Conservation (phyloP, 2,329 filamentous ascomycete genomes). For the Clonostachys sp. region DNA sequence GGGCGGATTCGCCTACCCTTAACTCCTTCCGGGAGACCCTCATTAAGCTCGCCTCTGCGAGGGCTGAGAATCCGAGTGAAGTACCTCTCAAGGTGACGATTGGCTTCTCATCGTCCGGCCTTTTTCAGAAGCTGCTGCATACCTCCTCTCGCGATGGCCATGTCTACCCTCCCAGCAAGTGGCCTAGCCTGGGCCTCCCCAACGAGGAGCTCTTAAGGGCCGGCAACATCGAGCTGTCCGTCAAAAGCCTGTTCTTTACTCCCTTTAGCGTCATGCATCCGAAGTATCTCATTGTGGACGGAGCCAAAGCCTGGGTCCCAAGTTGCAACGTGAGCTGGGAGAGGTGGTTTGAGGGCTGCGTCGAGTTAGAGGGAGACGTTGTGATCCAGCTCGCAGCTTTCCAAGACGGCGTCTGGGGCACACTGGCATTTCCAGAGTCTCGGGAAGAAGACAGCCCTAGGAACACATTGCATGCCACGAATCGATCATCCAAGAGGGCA, state of each 20-base stretch:
- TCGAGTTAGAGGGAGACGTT: slow-evolving; percentile 60
- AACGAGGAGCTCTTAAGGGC: slow-evolving; percentile 41
- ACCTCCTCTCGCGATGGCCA: slow-evolving; percentile 59
- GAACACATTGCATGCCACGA: background rate
- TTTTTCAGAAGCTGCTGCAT: slow-evolving; percentile 73
- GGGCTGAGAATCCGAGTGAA: slow-evolving; percentile 12
- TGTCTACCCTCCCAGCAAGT: slow-evolving; percentile 53
- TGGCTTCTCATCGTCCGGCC: slow-evolving; percentile 69
- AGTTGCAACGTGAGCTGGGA: slow-evolving; percentile 87
- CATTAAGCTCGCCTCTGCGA: slow-evolving; percentile 47
- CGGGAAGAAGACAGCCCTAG: background rate
- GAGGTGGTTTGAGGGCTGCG: slow-evolving; percentile 77
- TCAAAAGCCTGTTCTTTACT: slow-evolving; percentile 75
- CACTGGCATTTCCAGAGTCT: background rate
- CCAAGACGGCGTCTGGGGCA: slow-evolving; percentile 64
- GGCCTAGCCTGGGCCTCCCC: slow-evolving; percentile 64
- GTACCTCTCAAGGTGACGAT: slow-evolving; percentile 57
- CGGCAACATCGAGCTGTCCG: slow-evolving; percentile 59
- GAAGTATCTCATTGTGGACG: slow-evolving; percentile 75
- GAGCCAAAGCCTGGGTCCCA: slow-evolving; percentile 61
- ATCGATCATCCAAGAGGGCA: slow-evolving; percentile 1
- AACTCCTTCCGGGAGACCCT: slow-evolving; percentile 54
- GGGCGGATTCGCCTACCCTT: slow-evolving; percentile 63
- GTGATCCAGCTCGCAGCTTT: slow-evolving; percentile 61
- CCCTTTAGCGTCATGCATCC: slow-evolving; percentile 87